A percentile compares a stretch with the other conserved stretches of the same genome.
These are phyloP conservation scores for Leishmania tropica DNA, from an alignment of 208 protist species.

Conservation along the genomic window DNA sequence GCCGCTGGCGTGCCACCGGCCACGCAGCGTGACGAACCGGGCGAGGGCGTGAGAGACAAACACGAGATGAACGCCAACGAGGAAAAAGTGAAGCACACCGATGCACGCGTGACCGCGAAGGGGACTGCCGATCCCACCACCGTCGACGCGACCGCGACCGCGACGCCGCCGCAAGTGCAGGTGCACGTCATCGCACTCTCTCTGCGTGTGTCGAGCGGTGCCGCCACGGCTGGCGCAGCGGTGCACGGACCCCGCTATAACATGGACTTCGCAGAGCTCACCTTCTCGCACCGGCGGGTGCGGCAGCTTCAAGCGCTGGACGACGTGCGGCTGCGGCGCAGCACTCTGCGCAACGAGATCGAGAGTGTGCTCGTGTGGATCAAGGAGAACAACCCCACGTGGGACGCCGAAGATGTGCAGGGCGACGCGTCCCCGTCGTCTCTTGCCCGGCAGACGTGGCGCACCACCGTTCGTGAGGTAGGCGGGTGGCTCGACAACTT, in stretches of 20 bases:
- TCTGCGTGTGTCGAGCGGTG: slow-evolving; percentile 1
- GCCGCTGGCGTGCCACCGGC: not conserved
- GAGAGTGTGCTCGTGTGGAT: slow-evolving; percentile 55
- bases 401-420: slow-evolving; percentile 20
- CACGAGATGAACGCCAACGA: not conserved
- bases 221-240: not conserved
- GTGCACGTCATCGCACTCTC: not conserved
- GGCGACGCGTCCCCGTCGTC: not conserved
- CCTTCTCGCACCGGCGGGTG: slow-evolving; percentile 34
- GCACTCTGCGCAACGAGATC: slow-evolving; percentile 69
- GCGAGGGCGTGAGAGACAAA: not conserved
- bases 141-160: not conserved
- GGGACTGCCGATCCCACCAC: not conserved
- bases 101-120: not conserved
- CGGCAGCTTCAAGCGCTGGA: slow-evolving; percentile 52
- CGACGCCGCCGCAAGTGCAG: not conserved
- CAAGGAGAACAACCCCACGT: slow-evolving; percentile 44
- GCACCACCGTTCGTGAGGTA: slow-evolving; percentile 33
- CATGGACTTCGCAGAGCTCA: slow-evolving; percentile 38
- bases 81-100: not conserved
- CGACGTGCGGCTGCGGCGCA: slow-evolving; percentile 44
- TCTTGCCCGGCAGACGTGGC: slow-evolving; percentile 27
- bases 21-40: not conserved
- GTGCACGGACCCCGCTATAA: slow-evolving; percentile 27
- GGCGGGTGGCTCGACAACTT: slow-evolving; percentile 62